phyloP scores from a whole-genome alignment of 2,329 filamentous ascomycete species.

The Ophiostoma quercus region DNA sequence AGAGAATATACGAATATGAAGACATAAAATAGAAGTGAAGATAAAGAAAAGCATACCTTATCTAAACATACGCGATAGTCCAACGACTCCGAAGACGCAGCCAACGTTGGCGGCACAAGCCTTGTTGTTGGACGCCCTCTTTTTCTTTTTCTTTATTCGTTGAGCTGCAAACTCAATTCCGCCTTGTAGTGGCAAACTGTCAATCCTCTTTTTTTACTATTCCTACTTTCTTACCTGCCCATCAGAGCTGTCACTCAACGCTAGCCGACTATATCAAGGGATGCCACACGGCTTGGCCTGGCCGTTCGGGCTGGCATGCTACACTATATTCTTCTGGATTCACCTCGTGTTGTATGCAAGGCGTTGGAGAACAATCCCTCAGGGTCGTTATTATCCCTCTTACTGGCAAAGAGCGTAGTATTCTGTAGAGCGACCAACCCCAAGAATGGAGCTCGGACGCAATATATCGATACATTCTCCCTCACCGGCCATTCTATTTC shows the following conservation, averaged over 20 bases:
- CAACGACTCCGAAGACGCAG: neutral
- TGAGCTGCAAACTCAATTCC: neutral
- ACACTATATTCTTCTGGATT: neutral
- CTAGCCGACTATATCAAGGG: neutral
- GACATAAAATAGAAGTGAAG: too few species aligned
- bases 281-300: neutral
- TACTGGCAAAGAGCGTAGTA: too few species aligned
- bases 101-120: slow-evolving; percentile 3
- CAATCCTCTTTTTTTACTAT: neutral
- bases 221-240: neutral
- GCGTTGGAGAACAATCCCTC: neutral
- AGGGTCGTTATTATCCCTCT: too few species aligned
- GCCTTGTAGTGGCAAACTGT: neutral
- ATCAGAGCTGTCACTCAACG: neutral
- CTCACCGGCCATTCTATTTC: neutral
- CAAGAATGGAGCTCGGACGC: neutral
- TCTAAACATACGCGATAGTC: too few species aligned
- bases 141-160: neutral
- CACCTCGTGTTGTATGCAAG: neutral
- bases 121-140: neutral
- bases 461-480: neutral
- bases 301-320: neutral
- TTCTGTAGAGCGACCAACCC: neutral
- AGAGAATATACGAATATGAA: neutral
- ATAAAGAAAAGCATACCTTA: too few species aligned